Evolutionary conservation across 169 alveolate genomes (phyloP), one percentile per base, ranked within the genome.

Genomic region (Plasmodium reichenowi): DNA sequence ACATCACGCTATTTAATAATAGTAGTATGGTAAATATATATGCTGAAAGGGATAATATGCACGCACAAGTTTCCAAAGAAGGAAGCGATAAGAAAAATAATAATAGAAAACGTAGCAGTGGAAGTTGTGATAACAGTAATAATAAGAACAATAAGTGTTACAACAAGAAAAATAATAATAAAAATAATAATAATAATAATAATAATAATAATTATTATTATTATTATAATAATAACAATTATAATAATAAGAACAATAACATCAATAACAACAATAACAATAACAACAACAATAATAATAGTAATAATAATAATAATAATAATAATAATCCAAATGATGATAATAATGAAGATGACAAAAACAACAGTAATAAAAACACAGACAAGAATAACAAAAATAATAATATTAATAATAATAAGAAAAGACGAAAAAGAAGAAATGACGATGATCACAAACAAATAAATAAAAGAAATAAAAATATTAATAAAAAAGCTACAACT

Each of bases 351-450:
- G 15, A 29, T 20, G 59, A 73, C 54, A 73, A 24, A 52, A 58
- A 63, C 9, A 17, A 48, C 38, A 73, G 24, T 54, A 38, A 26
- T 4, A 17, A 54, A 4, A 58, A 32, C 17, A 56, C 22, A 0
- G 17, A 59, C 80, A 71, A 10, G 2, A 71, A 52, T 72, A 45
- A 56, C 58, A 22, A 38, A 8, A 72, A 72, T 15, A 72, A 72
- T 38, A 72, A 72, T 15, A 72, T 52, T 17, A 54, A 22, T 43
- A 72, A 50, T 13, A 72, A 72, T 10, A 47, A 15, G 52, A 71
- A 22, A 71, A 71, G 47, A 71, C 47, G 47, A 38, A 38, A 38
- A 38, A 38, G 47, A 38, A 38, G 10, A 0, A 38, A 52, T 52
- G 62, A 52, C 10, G 8, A 52, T 10, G 20, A 52, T 52, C 20